Base-by-base conservation (phyloP, 345 rosid species). In the Linum usitatissimum region DNA sequence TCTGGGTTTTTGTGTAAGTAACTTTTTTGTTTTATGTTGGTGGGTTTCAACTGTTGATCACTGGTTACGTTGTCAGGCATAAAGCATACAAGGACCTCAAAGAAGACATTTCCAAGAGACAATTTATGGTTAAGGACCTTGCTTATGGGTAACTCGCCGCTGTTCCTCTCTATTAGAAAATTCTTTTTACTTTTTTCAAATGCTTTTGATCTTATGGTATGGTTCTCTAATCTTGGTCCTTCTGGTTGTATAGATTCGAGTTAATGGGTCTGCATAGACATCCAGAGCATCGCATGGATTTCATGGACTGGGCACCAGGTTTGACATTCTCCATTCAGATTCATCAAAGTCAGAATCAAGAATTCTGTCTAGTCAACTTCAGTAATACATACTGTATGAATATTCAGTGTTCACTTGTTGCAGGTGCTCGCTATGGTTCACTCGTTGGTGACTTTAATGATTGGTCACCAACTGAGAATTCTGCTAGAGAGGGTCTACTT, bases 261-360 rank as follows among this genome's bases (percentile, higher is more conserved):
- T 75, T 86, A 59, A 54, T 86, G 62, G 97, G 96, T 21, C 78
- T 84, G 80, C 98, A 87, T 77, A 83, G 98, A 19, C 86, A 92
- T 66, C 73, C 79, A 71, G 95, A 92, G 71, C 98, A 92, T 73
- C 82, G 98, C 34, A 86, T 81, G 65, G 98, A 92, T 66, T 85
- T 77, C 68, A 80, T 92, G 93, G 96, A 92, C 38, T 89, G 98
- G 96, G 98, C 91, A 74, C 96, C 98, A 85, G 98, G 98, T 91
- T 71, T 74, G 78, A 31, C 66, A 58, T 64, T 17, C 53, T 9
- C 23, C 63, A 63, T 20, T 48, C n/a, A 20, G 21, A n/a, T 62
- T 62, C 21, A 62, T 68, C 31, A 8, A 34, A 65, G 18, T 13
- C 18, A 53, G 23, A 60, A 4, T 21, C 31, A 31, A 6, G 15